Percentiles rank a stretch among this genome's conserved stretches.
These are phyloP conservation scores for Thelonectria discophora DNA, from an alignment of 2,329 filamentous ascomycete species.

Conservation along the genomic window DNA sequence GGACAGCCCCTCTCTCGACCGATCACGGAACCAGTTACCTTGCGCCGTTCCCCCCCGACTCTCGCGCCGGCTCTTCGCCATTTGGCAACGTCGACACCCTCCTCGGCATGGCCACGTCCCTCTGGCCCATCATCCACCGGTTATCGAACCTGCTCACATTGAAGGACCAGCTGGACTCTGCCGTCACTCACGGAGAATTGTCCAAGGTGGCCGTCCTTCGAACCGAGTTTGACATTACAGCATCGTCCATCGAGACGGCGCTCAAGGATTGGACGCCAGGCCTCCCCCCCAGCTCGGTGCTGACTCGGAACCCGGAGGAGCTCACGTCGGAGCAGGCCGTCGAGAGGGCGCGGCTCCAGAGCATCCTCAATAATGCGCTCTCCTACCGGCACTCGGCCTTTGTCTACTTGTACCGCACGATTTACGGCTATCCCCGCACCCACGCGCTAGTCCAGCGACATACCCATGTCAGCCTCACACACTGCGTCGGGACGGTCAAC, in stretches of 20 bases:
- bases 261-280: conserved; percentile 65
- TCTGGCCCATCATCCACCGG: conserved; percentile 71
- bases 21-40: conserved; percentile 58
- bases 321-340: conserved; percentile 37
- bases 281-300: conserved; percentile 51
- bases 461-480: conserved; percentile 57
- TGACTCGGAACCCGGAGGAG: conserved; percentile 38
- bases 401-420: conserved; percentile 65
- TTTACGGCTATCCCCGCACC: conserved; percentile 57
- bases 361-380: conserved; percentile 66
- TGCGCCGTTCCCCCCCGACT: conserved; percentile 58
- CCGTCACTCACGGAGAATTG: conserved; percentile 51
- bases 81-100: conserved; percentile 65
- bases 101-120: conserved; percentile 67
- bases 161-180: conserved; percentile 60
- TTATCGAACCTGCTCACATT: conserved; percentile 64
- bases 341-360: conserved; percentile 58
- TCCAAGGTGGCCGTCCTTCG: conserved; percentile 59
- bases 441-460: conserved; percentile 64
- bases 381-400: conserved; percentile 68
- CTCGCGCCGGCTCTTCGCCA: conserved; percentile 55
- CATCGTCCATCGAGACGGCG: conserved; percentile 64
- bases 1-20: conserved; percentile 64
- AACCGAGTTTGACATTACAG: conserved; percentile 60
- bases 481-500: conserved; percentile 64